Evolutionary conservation across 352 stramenopile genomes (phyloP), one percentile per base, ranked within the genome.

Genomic region (Globisporangium nunn): DNA sequence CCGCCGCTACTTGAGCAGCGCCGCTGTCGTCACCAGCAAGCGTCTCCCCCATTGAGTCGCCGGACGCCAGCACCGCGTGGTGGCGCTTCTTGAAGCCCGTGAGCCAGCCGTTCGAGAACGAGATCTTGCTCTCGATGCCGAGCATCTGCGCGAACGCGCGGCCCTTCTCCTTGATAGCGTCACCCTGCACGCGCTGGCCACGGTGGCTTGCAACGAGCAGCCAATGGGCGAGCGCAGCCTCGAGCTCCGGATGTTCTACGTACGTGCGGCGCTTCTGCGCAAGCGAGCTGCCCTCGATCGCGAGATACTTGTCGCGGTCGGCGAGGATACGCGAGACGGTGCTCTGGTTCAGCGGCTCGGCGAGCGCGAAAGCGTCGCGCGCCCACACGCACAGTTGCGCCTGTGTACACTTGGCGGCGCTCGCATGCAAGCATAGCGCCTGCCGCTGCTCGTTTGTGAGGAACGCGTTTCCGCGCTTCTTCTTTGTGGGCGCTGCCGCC

Each of bases 41-140:
- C 15, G 30, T 12, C 30, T 14, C 4, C 10, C 4, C 4, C 10
- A 14, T 15, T 18, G n/a, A 14, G 17, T 58, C 51, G 15, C 31
- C 46, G 5, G 50, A 5, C 6, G 40, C 45, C 23, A 63, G 29
- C 28, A 63, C 46, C 28, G 53, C 48, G 15, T 58, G 51, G 45
- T 70, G 63, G 46, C 63, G 63, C 44, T 67, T 65, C 55, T 70
- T 70, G 40, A 70, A 70, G 29, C 59, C 62, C 29, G 55, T 67
- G 44, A 70, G 52, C 63, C 63, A 70, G 6, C 63, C 63, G 52
- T 70, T 70, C 39, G 63, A 70, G 51, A 70, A 70, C 51, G 63
- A 60, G 39, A 70, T 62, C 58, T 70, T 64, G 46, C 44, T 53
- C 31, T 67, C 63, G 46, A 67, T 57, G 17, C 60, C 63, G 40